phyloP scores from a whole-genome alignment of 169 alveolate species.

The Sarcocystis neurona region DNA sequence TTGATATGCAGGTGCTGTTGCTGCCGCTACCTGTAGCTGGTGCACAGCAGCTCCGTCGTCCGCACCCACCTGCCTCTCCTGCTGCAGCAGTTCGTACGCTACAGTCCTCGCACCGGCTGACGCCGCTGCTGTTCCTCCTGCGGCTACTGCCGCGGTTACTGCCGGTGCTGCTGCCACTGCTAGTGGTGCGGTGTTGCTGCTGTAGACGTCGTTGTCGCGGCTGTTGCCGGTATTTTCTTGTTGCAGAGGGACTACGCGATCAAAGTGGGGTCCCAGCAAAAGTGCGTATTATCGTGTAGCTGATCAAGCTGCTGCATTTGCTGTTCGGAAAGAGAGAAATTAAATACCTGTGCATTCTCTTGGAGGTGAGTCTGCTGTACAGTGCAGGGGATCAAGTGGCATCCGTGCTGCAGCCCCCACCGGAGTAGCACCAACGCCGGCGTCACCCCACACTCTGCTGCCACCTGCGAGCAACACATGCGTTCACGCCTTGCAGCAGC shows the following conservation, averaged over 20 bases:
- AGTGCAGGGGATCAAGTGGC: conserved; percentile 49
- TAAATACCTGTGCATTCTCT: conserved; percentile 26
- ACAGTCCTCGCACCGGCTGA: background rate
- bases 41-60: too few species aligned
- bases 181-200: background rate
- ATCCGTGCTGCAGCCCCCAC: conserved; percentile 61
- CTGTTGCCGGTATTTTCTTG: background rate
- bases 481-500: too few species aligned
- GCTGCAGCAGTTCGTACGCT: background rate
- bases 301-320: conserved; percentile 40
- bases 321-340: conserved; percentile 38
- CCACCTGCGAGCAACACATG: too few species aligned
- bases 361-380: conserved; percentile 28
- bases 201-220: background rate
- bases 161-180: background rate
- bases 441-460: conserved; percentile 16
- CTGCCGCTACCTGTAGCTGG: too few species aligned
- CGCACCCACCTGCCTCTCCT: background rate
- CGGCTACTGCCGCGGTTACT: background rate
- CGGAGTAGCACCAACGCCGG: conserved; percentile 45
- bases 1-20: too few species aligned
- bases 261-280: conserved; percentile 61
- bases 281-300: conserved; percentile 21
- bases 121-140: background rate
- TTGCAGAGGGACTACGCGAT: conserved; percentile 49